Conservation (phyloP, 768 basidiomycete species). For the Podaxis pistillaris region DNA sequence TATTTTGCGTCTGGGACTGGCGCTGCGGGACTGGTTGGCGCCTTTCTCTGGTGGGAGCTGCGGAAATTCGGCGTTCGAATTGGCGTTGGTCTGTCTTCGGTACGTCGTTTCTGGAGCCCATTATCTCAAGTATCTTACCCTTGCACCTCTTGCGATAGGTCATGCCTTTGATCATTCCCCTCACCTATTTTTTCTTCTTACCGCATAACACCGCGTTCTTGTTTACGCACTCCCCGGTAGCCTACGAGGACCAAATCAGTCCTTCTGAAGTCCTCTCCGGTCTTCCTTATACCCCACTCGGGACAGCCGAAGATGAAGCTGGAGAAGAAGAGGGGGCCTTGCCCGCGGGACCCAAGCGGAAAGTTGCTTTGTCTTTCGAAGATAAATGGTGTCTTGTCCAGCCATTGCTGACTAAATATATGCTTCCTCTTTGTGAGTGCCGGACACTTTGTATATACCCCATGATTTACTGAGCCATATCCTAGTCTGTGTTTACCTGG, state of each 20-base stretch:
- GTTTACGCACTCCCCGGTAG: constrained; percentile 31
- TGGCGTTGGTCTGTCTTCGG: constrained; percentile 83
- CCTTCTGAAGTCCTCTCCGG: constrained; percentile 28
- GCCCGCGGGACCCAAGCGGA: constrained; percentile 36
- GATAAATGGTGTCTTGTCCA: constrained; percentile 84
- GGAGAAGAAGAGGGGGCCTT: constrained; percentile 41
- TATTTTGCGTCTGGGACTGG: constrained; percentile 96
- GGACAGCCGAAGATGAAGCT: constrained; percentile 36
- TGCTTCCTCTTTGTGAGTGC: constrained; percentile 87
- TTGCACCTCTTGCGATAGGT: constrained; percentile 42
- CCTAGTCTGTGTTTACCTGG: constrained; percentile 44
- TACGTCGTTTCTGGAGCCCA: constrained; percentile 33
- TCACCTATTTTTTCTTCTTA: constrained; percentile 75
- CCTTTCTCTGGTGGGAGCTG: constrained; percentile 93
- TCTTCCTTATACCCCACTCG: constrained; percentile 45
- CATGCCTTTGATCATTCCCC: constrained; percentile 77
- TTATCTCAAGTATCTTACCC: background rate
- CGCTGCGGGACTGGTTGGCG: constrained; percentile 89
- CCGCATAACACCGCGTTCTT: constrained; percentile 58
- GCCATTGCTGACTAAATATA: constrained; percentile 79
- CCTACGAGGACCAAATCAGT: constrained; percentile 36
- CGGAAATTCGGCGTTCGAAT: constrained; percentile 77
- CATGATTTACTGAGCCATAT: background rate
- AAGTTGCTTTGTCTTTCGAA: constrained; percentile 51
- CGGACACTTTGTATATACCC: background rate